Conservation (phyloP, 495 filamentous ascomycete species). For the Penicillium atrosanguineum region DNA sequence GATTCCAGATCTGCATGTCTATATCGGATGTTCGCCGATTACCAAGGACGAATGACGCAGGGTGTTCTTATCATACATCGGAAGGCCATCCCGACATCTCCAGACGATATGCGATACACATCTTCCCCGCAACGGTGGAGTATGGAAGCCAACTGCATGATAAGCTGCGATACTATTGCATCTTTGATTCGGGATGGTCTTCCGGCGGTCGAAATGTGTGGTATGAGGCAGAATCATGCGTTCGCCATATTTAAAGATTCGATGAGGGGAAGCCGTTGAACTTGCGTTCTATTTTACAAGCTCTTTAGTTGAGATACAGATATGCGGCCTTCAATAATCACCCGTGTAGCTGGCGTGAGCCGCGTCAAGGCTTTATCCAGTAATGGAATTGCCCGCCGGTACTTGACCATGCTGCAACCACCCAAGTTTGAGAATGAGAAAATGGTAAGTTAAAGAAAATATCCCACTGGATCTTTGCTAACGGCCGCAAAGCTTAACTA, state of each 20-base stretch:
- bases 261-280: background rate
- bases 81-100: conserved; percentile 10
- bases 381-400: conserved; percentile 7
- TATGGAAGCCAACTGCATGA: background rate
- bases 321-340: conserved; percentile 14
- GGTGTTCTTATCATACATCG: conserved; percentile 11
- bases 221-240: background rate
- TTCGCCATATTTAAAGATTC: background rate
- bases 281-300: background rate
- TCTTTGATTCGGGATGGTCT: background rate
- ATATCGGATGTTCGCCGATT: background rate
- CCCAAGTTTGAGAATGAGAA: conserved; percentile 36
- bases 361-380: background rate
- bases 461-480: background rate
- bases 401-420: conserved; percentile 25
- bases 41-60: background rate
- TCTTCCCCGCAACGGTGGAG: conserved; percentile 1
- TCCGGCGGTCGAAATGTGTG: conserved; percentile 1
- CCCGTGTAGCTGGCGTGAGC: conserved; percentile 5
- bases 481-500: conserved; percentile 22
- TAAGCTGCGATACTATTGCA: background rate
- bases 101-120: background rate
- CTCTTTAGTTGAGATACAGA: background rate
- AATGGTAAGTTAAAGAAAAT: conserved; percentile 9
- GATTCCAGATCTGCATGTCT: background rate